Evolutionary conservation across 345 rosid genomes (phyloP), one percentile per base, ranked within the genome.

Genomic region (Isatis tinctoria): DNA sequence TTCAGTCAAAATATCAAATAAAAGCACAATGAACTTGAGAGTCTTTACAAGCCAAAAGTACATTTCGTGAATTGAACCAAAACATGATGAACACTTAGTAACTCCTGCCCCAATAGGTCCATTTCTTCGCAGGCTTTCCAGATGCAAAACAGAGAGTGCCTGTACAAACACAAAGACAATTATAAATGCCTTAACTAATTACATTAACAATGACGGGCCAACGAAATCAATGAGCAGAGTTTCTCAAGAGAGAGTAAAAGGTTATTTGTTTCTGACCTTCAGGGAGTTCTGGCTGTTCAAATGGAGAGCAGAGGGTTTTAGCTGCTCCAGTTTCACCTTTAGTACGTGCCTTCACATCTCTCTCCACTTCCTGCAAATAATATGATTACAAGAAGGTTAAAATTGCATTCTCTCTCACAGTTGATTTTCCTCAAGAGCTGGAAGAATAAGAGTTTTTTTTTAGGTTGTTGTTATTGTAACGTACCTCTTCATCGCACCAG

Each of bases 71-170:
- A 37, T 8, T 70, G 66, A 63, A 48, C 14, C 3, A 48, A 60
- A 51, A 60, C 24, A 30, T 60, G 44, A n/a, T 60, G 9, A 57
- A 56, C 48, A 60, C 5, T 67, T 82, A 92, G 78, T 95, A 95
- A 85, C 97, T 95, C 86, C 97, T 90, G 69, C 97, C 99, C 97
- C 97, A 95, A 69, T 87, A 95, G 35, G 92, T 90, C 99, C 99
- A 95, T 67, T 81, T 92, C 78, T 76, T 92, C 0, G 99, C 97
- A 6, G 96, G 96, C 83, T 92, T 95, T 47, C 96, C 97, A 0
- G 97, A 91, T 10, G 90, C 97, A 80, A 94, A 94, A 76, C 97
- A 94, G 20, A 45, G 63, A 3, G 97, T 90, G 30, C 96, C 99
- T 94, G 88, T 58, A 45, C 4, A 44, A 58, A 56, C 45, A 33